These are phyloP conservation scores for Starmerella sirachaensis DNA, from an alignment of 805 yeast species.

Conservation along the genomic window DNA sequence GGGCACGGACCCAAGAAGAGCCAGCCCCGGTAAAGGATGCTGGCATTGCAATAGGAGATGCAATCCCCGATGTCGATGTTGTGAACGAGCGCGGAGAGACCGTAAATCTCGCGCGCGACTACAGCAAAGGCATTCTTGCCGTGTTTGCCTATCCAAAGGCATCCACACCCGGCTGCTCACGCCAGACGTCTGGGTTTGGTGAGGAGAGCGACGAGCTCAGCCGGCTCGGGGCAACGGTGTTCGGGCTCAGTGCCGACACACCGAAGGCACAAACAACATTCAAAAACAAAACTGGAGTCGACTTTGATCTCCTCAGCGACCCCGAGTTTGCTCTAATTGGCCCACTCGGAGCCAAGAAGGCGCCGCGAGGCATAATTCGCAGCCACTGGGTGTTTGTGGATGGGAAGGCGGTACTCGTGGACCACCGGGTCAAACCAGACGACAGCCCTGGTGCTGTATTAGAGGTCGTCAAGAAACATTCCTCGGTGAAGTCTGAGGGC, in stretches of 20 bases:
- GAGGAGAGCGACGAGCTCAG: constrained; percentile 45
- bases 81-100: constrained; percentile 59
- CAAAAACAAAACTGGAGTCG: constrained; percentile 57
- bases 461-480: constrained; percentile 16
- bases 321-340: constrained; percentile 59
- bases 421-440: constrained; percentile 40
- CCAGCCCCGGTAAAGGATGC: constrained; percentile 17
- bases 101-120: constrained; percentile 36
- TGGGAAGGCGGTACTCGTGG: constrained; percentile 50
- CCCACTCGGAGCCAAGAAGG: constrained; percentile 70
- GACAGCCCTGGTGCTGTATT: constrained; percentile 26
- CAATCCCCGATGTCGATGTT: constrained; percentile 52
- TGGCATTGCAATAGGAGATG: constrained; percentile 41
- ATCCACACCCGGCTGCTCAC: constrained; percentile 91
- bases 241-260: constrained; percentile 77
- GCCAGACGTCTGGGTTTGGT: constrained; percentile 85
- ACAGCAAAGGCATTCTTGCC: constrained; percentile 33
- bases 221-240: constrained; percentile 44
- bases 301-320: constrained; percentile 66
- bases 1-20: constrained; percentile 11
- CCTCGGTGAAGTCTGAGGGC: not conserved
- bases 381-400: constrained; percentile 86
- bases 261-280: constrained; percentile 68
- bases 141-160: constrained; percentile 77
- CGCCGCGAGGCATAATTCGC: constrained; percentile 63